These are phyloP conservation scores for Lipomyces mesembrius DNA, from an alignment of 805 yeast species.

Conservation along the genomic window DNA sequence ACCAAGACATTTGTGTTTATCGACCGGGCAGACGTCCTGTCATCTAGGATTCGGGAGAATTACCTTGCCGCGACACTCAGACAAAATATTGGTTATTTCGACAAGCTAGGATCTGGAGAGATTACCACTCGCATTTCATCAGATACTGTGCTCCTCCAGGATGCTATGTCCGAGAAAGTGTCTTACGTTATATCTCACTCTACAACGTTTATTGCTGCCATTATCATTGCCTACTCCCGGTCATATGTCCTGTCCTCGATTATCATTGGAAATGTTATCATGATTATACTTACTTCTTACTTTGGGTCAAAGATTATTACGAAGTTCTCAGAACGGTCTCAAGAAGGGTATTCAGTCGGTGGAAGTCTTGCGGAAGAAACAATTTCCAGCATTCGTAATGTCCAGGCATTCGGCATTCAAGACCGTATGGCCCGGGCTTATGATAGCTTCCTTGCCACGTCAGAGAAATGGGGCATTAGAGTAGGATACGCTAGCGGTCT, in stretches of 20 bases:
- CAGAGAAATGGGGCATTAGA: constrained; percentile 39
- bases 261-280: constrained; percentile 45
- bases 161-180: constrained; percentile 50
- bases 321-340: constrained; percentile 30
- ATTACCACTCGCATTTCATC: constrained; percentile 52
- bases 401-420: constrained; percentile 52
- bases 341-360: constrained; percentile 33
- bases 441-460: constrained; percentile 42
- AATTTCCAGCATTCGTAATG: constrained; percentile 48
- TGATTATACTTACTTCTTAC: constrained; percentile 44
- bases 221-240: constrained; percentile 47
- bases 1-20: constrained; percentile 47
- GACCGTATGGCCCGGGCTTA: constrained; percentile 45
- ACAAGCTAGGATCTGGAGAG: constrained; percentile 50
- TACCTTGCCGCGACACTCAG: constrained; percentile 48
- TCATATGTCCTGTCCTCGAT: constrained; percentile 49
- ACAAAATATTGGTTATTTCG: constrained; percentile 52
- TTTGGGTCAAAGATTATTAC: constrained; percentile 42
- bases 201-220: constrained; percentile 48
- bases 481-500: constrained; percentile 36
- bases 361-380: constrained; percentile 51
- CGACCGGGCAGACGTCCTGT: constrained; percentile 50
- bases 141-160: constrained; percentile 50
- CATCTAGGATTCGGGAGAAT: constrained; percentile 49
- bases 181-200: constrained; percentile 46